These are phyloP conservation scores for Cadophora luteo-olivacea DNA, from an alignment of 2,329 filamentous ascomycete genomes.

Conservation along the genomic window DNA sequence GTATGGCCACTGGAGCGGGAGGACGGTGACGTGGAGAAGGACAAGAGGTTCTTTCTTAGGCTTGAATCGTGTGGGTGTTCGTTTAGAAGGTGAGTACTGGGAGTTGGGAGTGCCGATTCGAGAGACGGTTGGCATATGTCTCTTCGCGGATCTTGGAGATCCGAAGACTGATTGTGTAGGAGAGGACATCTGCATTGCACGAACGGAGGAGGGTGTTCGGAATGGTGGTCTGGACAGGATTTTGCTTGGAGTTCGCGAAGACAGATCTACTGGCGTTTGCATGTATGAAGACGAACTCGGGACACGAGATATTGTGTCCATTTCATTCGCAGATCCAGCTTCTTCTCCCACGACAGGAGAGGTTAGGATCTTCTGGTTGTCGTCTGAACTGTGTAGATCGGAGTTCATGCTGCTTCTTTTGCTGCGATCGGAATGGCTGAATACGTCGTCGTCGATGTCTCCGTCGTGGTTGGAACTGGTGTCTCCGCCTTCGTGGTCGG, in stretches of 20 bases:
- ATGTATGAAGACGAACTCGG: conserved; percentile 44
- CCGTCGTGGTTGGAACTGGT: conserved; percentile 44
- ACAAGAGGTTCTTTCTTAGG: conserved; percentile 70
- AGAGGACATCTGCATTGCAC: conserved; percentile 75
- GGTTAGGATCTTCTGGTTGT: conserved; percentile 39
- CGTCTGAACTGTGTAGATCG: conserved; percentile 36
- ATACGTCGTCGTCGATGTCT: conserved; percentile 46
- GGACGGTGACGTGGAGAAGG: conserved; percentile 76
- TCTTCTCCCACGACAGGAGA: conserved; percentile 42
- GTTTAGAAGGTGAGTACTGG: conserved; percentile 36
- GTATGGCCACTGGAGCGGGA: conserved; percentile 74
- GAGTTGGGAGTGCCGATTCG: conserved; percentile 60
- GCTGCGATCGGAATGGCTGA: conserved; percentile 38
- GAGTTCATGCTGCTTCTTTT: conserved; percentile 40
- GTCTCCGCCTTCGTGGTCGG: conserved; percentile 39
- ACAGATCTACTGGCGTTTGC: conserved; percentile 46
- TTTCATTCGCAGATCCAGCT: conserved; percentile 35
- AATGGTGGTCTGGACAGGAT: conserved; percentile 68
- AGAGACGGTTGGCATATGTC: conserved; percentile 56
- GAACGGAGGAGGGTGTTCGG: conserved; percentile 71
- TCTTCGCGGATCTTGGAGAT: conserved; percentile 62
- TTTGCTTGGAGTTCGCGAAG: conserved; percentile 50
- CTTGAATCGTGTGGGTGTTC: conserved; percentile 64
- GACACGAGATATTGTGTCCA: conserved; percentile 55
- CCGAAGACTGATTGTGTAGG: conserved; percentile 63